These are phyloP conservation scores for Daldinia vernicosa DNA, from an alignment of 495 filamentous ascomycete genomes.

Conservation along the genomic window DNA sequence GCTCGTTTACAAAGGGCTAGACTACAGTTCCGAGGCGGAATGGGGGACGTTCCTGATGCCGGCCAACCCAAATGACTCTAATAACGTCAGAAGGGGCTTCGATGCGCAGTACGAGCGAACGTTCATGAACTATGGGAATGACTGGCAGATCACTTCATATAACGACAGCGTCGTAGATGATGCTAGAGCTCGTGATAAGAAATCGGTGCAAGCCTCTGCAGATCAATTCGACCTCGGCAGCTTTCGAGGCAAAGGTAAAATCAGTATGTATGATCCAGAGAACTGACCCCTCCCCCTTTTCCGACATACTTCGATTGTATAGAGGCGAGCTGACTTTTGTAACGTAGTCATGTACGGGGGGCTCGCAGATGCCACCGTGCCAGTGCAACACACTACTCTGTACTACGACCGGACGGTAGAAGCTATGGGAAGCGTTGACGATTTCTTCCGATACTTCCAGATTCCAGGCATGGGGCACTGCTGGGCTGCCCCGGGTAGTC, in stretches of 20 bases:
- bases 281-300: background rate
- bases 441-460: conserved; percentile 54
- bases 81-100: conserved; percentile 43
- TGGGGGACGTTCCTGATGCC: conserved; percentile 47
- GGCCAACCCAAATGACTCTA: conserved; percentile 36
- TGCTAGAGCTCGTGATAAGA: conserved; percentile 43
- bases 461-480: conserved; percentile 59
- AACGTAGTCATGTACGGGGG: conserved; percentile 66
- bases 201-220: conserved; percentile 54
- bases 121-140: conserved; percentile 50
- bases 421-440: conserved; percentile 46
- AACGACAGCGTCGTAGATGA: conserved; percentile 48
- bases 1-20: conserved; percentile 61
- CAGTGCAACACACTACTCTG: conserved; percentile 52
- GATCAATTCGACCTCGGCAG: conserved; percentile 56
- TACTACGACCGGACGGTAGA: conserved; percentile 53
- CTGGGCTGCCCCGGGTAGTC: conserved; percentile 41
- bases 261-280: conserved; percentile 22
- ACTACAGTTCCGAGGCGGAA: conserved; percentile 52
- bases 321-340: conserved; percentile 6
- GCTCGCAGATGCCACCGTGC: conserved; percentile 60
- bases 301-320: background rate
- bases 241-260: conserved; percentile 52
- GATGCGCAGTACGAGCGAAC: conserved; percentile 51
- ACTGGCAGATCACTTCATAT: conserved; percentile 49